Percentiles rank a stretch among this genome's conserved stretches.
Evolutionary conservation across 2,329 filamentous ascomycete species (phyloP).

Genomic region (Cladosporium velox): DNA sequence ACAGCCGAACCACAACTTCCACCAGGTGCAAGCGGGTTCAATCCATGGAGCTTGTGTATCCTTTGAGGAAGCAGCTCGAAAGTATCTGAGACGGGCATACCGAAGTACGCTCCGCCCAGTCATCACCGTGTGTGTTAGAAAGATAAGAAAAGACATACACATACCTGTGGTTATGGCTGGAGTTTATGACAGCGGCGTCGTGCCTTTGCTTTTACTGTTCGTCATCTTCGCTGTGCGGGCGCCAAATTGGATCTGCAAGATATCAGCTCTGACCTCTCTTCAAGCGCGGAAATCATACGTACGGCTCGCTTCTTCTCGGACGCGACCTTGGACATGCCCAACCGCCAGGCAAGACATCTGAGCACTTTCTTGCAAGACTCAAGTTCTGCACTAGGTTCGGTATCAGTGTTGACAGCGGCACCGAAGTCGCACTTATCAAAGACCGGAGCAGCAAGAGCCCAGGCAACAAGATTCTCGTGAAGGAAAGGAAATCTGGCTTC

Average conservation of each 20-base stretch:
- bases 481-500: conserved; percentile 90
- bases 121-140: conserved; percentile 15
- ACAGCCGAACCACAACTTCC: conserved; percentile 16
- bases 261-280: conserved; percentile 18
- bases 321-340: conserved; percentile 72
- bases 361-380: conserved; percentile 82
- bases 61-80: conserved; percentile 14
- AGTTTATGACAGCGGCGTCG: conserved; percentile 39
- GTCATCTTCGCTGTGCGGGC: conserved; percentile 52
- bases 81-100: conserved; percentile 21
- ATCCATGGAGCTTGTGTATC: conserved; percentile 1
- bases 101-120: conserved; percentile 7
- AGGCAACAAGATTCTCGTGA: conserved; percentile 81
- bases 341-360: conserved; percentile 70
- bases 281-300: conserved; percentile 39
- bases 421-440: conserved; percentile 86
- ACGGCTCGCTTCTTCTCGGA: conserved; percentile 91
- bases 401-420: conserved; percentile 29
- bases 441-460: conserved; percentile 72
- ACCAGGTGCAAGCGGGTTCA: neutral
- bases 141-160: neutral
- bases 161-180: conserved; percentile 26
- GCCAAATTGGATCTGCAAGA: conserved; percentile 45
- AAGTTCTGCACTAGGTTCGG: conserved; percentile 44
- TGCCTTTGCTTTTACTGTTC: conserved; percentile 51